phyloP scores from a whole-genome alignment of 1,139 yeast genomes.

The Blastobotrys elegans region DNA sequence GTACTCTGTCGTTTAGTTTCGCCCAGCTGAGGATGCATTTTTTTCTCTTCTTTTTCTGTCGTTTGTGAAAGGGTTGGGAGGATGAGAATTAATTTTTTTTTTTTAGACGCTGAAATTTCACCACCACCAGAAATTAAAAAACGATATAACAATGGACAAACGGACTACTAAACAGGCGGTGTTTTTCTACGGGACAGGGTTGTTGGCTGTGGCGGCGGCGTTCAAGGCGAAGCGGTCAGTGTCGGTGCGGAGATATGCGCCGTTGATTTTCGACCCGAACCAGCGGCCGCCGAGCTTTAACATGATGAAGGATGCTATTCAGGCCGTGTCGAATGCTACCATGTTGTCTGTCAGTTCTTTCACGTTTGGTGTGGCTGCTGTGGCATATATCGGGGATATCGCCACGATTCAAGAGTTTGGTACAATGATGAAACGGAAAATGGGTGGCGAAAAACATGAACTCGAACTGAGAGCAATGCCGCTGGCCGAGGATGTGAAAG shows the following conservation, averaged over 20 bases:
- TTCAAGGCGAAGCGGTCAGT: slow-evolving; percentile 74
- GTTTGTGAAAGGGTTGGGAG: not conserved
- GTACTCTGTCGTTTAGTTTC: slow-evolving; percentile 14
- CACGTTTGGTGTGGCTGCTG: slow-evolving; percentile 68
- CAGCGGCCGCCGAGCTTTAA: slow-evolving; percentile 81
- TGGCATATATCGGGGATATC: slow-evolving; percentile 76
- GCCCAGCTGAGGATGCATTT: slow-evolving; percentile 18
- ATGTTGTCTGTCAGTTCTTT: slow-evolving; percentile 67
- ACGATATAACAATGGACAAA: no score
- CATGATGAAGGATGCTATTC: slow-evolving; percentile 77
- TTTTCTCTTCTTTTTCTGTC: no score
- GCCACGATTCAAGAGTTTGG: slow-evolving; percentile 68
- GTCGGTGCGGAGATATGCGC: slow-evolving; percentile 65
- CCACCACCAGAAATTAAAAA: no score
- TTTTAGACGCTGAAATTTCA: no score
- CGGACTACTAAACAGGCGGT: slow-evolving; percentile 61
- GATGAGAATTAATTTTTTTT: not conserved
- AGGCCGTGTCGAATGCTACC: slow-evolving; percentile 81
- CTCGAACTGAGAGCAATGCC: slow-evolving; percentile 49
- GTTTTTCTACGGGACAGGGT: slow-evolving; percentile 66
- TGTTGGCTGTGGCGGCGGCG: slow-evolving; percentile 65
- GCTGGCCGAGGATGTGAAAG: slow-evolving; percentile 61
- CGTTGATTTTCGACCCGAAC: slow-evolving; percentile 78
- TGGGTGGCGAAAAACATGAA: slow-evolving; percentile 54
- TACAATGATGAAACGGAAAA: slow-evolving; percentile 53